Evolutionary conservation across 2,329 filamentous ascomycete genomes (phyloP), one percentile per base, ranked within the genome.

Genomic region (Colletotrichum somersetense): DNA sequence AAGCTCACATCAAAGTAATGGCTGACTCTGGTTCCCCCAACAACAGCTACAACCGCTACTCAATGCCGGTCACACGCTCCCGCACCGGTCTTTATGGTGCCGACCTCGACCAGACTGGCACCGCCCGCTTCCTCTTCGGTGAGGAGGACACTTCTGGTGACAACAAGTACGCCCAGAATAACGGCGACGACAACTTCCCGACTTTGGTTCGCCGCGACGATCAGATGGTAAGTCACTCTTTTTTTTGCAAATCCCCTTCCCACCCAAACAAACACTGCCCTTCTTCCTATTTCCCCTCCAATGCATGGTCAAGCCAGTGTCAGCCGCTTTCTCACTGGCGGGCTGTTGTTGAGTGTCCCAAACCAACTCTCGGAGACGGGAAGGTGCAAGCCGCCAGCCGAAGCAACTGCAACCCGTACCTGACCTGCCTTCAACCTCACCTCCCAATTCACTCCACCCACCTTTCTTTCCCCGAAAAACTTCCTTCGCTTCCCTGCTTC

Each of bases 151-250:
- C 79, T 62, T 88, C 90, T 58, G 91, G 92, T 72, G 88, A 92
- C 75, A 91, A 90, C 78, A 91, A 88, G 74, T 92, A 91, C 80
- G 86, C 93, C 74, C 89, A 91, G 83, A 90, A 91, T 67, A 90
- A 91, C 75, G 91, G 89, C 62, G 92, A 97, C 78, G 94, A 97
- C 80, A 92, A 91, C 78, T 98, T 98, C 77, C 95, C 95, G 40
- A 95, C 96, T 73, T 88, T 96, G 74, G 89, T 93, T 77, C 89
- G 92, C 67, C 90, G 91, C 74, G 87, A 89, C 65, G 85, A 84
- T 62, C 86, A 87, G 72, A 82, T 89, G 78, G 89, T 91, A 83
- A 84, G 87, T 82, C 50, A 38, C n/a, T 46, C 38, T 20, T 35
- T 46, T 46, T 26, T 20, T 35, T 53, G n/a, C 33, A 38, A 42